phyloP scores from a whole-genome alignment of 73 alveolate species.

The Blepharisma stoltei region DNA sequence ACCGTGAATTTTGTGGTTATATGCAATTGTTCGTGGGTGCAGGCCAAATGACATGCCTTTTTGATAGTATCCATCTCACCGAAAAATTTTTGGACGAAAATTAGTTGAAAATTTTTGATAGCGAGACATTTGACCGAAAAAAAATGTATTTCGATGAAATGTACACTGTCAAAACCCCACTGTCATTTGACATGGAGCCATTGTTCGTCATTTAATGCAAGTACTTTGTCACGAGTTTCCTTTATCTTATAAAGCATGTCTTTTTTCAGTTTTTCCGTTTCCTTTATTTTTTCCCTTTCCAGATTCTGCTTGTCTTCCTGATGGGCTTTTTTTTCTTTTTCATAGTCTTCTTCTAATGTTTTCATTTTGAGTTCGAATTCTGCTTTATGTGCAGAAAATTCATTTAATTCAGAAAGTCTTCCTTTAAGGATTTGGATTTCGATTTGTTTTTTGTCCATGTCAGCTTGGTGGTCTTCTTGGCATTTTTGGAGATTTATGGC shows the following conservation, averaged over 20 bases:
- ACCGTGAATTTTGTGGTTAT: background rate
- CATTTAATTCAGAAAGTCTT: background rate
- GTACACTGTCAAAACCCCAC: no score
- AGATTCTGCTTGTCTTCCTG: background rate
- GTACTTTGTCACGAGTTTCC: background rate
- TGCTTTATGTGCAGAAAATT: conserved; percentile 4
- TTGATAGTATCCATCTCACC: no score
- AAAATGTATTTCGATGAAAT: no score
- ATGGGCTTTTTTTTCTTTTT: background rate
- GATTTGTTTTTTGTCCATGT: background rate
- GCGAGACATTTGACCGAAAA: no score
- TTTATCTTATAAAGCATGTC: background rate
- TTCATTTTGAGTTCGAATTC: background rate
- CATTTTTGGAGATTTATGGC: background rate
- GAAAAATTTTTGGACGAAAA: no score
- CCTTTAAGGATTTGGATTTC: background rate
- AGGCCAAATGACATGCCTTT: no score
- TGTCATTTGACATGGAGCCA: no score
- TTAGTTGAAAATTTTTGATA: no score
- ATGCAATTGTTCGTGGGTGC: background rate
- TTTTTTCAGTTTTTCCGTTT: background rate
- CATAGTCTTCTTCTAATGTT: background rate
- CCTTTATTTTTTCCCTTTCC: conserved; percentile 5
- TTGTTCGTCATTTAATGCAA: background rate
- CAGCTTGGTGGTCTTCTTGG: background rate